Evolutionary conservation across 2,329 filamentous ascomycete genomes (phyloP).

Genomic region (Nemania bipapillata): DNA sequence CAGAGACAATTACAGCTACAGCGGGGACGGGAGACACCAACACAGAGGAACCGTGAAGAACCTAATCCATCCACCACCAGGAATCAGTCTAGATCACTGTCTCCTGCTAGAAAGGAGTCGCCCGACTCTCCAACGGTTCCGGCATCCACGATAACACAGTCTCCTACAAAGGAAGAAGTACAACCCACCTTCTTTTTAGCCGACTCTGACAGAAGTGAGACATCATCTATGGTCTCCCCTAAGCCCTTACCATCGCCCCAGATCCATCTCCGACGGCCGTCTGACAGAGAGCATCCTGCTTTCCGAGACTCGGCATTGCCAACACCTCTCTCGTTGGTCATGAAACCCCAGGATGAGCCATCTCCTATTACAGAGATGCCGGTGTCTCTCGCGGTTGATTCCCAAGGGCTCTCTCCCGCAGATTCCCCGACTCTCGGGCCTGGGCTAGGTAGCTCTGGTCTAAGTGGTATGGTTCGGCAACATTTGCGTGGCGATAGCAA

Average conservation of each 20-base stretch:
- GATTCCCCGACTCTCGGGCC: constrained; percentile 87
- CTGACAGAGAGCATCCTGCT: constrained; percentile 66
- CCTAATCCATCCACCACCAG: constrained; percentile 57
- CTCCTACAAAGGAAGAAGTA: constrained; percentile 51
- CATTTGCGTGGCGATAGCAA: constrained; percentile 86
- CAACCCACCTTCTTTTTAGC: constrained; percentile 57
- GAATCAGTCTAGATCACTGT: constrained; percentile 61
- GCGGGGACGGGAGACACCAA: constrained; percentile 74
- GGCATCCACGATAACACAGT: constrained; percentile 46
- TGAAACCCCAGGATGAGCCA: constrained; percentile 49
- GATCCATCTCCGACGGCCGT: constrained; percentile 59
- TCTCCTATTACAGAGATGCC: constrained; percentile 45
- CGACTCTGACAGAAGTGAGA: constrained; percentile 57
- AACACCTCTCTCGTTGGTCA: constrained; percentile 55
- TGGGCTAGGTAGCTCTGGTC: constrained; percentile 60
- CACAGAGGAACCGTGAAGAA: constrained; percentile 58
- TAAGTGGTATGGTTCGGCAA: constrained; percentile 84
- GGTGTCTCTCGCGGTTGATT: constrained; percentile 37
- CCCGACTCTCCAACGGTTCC: constrained; percentile 48
- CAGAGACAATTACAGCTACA: constrained; percentile 85
- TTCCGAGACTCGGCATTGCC: constrained; percentile 60
- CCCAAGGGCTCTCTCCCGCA: constrained; percentile 50
- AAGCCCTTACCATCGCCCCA: constrained; percentile 50
- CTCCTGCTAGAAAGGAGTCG: constrained; percentile 55
- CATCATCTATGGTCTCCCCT: constrained; percentile 43